These are phyloP conservation scores for Haplosporangium gracile DNA, from an alignment of 192 early-diverging fungal species.

Conservation along the genomic window DNA sequence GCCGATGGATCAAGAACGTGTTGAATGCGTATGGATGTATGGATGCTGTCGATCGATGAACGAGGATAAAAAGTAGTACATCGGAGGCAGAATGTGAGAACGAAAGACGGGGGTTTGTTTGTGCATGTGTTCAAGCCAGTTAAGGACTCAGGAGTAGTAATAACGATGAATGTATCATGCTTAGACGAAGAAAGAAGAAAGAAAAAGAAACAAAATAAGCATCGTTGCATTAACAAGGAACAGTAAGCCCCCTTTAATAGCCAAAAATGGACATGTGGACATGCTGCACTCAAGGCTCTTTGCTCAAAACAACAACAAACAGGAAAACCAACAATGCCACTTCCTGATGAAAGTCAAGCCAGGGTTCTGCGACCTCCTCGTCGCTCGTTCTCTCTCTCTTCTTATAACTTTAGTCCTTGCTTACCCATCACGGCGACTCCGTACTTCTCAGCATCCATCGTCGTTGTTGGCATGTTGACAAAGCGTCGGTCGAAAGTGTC, in stretches of 20 bases:
- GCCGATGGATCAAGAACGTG: background rate
- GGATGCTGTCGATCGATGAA: background rate
- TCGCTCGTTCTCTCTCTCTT: no score
- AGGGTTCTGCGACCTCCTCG: background rate
- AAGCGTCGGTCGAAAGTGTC: background rate
- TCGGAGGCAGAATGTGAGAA: background rate
- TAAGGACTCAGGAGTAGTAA: background rate
- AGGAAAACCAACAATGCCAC: background rate
- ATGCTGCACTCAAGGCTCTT: background rate
- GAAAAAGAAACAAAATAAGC: background rate
- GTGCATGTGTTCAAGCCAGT: constrained; percentile 1
- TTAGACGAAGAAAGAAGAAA: background rate
- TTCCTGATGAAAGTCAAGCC: background rate
- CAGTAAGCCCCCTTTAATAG: background rate
- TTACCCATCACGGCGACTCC: no score
- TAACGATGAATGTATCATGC: background rate
- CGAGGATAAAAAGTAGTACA: background rate
- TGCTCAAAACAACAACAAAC: background rate
- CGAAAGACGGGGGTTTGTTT: background rate
- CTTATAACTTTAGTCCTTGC: no score
- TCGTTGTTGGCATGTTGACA: background rate
- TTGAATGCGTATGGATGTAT: background rate
- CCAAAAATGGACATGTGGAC: background rate
- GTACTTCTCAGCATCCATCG: background rate
- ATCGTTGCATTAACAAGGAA: background rate